Evolutionary conservation across 2,329 filamentous ascomycete genomes (phyloP), one percentile per base, ranked within the genome.

Genomic region (Gnomoniopsis sp.): DNA sequence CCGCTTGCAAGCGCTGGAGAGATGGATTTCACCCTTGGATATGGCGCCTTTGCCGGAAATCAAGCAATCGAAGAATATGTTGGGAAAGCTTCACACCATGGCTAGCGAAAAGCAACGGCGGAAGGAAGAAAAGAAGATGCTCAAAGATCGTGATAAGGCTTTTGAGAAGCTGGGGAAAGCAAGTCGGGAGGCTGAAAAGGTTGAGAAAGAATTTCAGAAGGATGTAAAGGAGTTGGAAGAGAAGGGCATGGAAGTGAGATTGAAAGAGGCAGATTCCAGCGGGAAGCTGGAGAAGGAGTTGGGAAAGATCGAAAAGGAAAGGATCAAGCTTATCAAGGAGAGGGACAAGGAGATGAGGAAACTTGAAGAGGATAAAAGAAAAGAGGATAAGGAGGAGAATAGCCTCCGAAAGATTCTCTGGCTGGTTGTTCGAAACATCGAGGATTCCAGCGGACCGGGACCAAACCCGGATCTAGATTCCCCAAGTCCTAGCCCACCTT

Each of bases 11-110:
- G 60, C 58, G 0, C 48, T 66, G 21, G 53, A 50, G 19, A 34
- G 51, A 3, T 66, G 63, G 61, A 55, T 63, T 4, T 55, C 58
- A n/a, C 60, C 61, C 2, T 49, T 65, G 11, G 54, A 65, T 3
- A 49, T 65, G 19, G 41, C 64, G 3, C 51, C 34, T 11, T 38
- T 59, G 17, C 53, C 53, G 11, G 53, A 38, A 15, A n/a, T 55
- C 2, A 55, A 49, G 3, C n/a, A 34, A 6, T 30, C 53, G 22
- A 21, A 26, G 14, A 34, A 55, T 12, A 10, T 38, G 15, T 38
- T 55, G 6, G 48, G 41, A 17, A 59, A 50, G 34, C 34, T 59
- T 7, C 41, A 47, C 30, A 49, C 47, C 3, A 47, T 33, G 41
- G 46, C 41, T 10, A 59, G 57, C 51, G 57, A 59, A 44, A 38